phyloP scores from a whole-genome alignment of 805 yeast species.

The Barnettozyma wickerhamii region DNA sequence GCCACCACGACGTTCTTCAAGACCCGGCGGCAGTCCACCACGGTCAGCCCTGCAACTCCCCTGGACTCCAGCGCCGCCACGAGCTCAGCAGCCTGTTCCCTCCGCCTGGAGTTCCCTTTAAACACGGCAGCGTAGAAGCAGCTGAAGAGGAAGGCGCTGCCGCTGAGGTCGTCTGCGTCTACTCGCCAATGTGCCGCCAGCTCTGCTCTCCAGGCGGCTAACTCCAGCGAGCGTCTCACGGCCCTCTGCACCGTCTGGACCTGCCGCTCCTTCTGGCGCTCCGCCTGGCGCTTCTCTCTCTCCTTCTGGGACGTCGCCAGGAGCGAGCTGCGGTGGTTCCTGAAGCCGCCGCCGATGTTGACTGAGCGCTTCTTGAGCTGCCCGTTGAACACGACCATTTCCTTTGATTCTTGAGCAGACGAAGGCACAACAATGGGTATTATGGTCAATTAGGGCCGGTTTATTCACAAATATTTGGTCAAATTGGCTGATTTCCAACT shows the following conservation, averaged over 20 bases:
- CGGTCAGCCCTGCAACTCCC: background rate
- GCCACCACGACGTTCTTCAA: slow-evolving; percentile 8
- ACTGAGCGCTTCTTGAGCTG: slow-evolving; percentile 52
- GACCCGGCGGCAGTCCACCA: slow-evolving; percentile 5
- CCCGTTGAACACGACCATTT: slow-evolving; percentile 61
- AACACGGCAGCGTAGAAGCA: slow-evolving; percentile 27
- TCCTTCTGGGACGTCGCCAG: slow-evolving; percentile 65
- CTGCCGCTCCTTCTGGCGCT: slow-evolving; percentile 45
- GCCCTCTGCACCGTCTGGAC: slow-evolving; percentile 46
- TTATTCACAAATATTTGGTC: no score
- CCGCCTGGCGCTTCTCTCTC: slow-evolving; percentile 59
- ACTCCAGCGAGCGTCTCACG: slow-evolving; percentile 38
- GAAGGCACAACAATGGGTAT: no score
- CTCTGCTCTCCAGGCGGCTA: slow-evolving; percentile 23
- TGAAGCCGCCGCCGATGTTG: slow-evolving; percentile 49
- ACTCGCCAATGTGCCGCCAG: slow-evolving; percentile 23
- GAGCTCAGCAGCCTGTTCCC: slow-evolving; percentile 5
- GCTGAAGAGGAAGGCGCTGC: slow-evolving; percentile 24
- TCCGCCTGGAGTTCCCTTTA: slow-evolving; percentile 10
- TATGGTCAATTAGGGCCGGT: no score
- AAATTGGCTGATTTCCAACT: no score
- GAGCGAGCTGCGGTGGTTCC: slow-evolving; percentile 36
- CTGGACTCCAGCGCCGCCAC: background rate
- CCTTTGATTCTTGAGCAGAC: background rate
- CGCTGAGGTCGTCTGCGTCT: slow-evolving; percentile 1